These are phyloP conservation scores for Botrytis fabae DNA, from an alignment of 2,329 filamentous ascomycete species.

Conservation along the genomic window DNA sequence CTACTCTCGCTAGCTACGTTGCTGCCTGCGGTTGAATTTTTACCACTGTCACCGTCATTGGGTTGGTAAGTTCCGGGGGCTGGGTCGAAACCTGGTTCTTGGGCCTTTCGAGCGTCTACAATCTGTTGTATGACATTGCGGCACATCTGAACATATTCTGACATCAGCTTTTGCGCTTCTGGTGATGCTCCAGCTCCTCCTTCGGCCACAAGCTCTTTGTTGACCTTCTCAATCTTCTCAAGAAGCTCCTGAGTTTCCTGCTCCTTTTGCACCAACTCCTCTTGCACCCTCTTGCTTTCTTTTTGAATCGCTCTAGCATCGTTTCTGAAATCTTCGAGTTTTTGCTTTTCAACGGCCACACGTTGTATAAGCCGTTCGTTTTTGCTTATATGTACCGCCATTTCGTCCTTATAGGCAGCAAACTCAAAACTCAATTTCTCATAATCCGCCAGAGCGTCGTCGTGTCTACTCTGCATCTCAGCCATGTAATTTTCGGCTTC, in stretches of 20 bases:
- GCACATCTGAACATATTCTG: neutral
- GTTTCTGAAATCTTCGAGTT: neutral
- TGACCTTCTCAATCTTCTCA: neutral
- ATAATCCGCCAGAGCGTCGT: neutral
- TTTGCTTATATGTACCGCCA: too few relatives aligned
- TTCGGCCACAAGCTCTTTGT: too few relatives aligned
- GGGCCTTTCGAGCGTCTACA: neutral
- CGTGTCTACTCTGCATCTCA: rapidly evolving
- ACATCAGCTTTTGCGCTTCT: neutral
- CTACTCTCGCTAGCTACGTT: neutral
- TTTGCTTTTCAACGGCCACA: neutral
- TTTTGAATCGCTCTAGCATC: neutral
- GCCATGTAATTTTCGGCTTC: rapidly evolving
- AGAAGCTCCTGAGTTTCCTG: neutral
- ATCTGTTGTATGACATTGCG: neutral
- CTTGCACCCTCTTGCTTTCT: neutral
- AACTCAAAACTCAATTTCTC: rapidly evolving
- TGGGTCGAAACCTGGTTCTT: neutral
- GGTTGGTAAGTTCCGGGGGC: neutral
- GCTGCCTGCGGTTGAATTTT: neutral
- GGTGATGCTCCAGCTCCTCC: too few relatives aligned
- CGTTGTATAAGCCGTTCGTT: neutral
- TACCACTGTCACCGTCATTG: neutral
- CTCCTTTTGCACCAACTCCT: neutral
- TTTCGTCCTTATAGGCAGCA: rapidly evolving